Conservation (phyloP, 192 early-diverging fungal genomes). For the Pilaira anomala region DNA sequence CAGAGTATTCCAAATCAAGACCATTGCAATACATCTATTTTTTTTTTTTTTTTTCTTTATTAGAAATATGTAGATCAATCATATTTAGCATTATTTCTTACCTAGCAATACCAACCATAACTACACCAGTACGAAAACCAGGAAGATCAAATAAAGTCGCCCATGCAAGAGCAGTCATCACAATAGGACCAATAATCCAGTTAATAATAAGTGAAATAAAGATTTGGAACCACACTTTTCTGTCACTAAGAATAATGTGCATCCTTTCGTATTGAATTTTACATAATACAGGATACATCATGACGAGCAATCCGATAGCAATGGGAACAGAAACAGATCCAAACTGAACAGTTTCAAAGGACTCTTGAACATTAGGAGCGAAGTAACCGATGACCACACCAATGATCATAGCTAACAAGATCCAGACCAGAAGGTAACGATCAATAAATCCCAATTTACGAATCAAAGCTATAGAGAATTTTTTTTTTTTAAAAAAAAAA, state of each 20-base stretch:
- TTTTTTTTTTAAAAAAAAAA: neutral
- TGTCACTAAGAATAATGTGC: slow-evolving; percentile 33
- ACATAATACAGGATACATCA: slow-evolving; percentile 78
- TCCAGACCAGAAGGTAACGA: slow-evolving; percentile 39
- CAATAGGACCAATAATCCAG: slow-evolving; percentile 61
- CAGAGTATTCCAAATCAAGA: slow-evolving; percentile 73
- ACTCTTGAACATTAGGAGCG: slow-evolving; percentile 46
- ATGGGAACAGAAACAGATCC: slow-evolving; percentile 69
- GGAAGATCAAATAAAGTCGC: slow-evolving; percentile 60
- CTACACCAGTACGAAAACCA: slow-evolving; percentile 62
- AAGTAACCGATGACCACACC: slow-evolving; percentile 62
- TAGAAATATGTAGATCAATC: too few relatives aligned
- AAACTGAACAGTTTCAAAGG: slow-evolving; percentile 54
- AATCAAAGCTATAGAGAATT: neutral
- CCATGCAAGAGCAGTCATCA: slow-evolving; percentile 71
- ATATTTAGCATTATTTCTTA: neutral
- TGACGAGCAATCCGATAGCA: slow-evolving; percentile 59
- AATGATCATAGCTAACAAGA: slow-evolving; percentile 48
- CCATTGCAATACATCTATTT: slow-evolving; percentile 76
- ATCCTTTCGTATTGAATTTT: slow-evolving; percentile 52
- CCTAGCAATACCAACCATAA: slow-evolving; percentile 47
- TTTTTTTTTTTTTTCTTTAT: neutral
- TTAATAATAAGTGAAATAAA: slow-evolving; percentile 58
- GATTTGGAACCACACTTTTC: slow-evolving; percentile 52
- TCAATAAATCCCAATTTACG: slow-evolving; percentile 35